Base-by-base conservation (phyloP, 2,329 filamentous ascomycete genomes). In the Diaporthe velutina region DNA sequence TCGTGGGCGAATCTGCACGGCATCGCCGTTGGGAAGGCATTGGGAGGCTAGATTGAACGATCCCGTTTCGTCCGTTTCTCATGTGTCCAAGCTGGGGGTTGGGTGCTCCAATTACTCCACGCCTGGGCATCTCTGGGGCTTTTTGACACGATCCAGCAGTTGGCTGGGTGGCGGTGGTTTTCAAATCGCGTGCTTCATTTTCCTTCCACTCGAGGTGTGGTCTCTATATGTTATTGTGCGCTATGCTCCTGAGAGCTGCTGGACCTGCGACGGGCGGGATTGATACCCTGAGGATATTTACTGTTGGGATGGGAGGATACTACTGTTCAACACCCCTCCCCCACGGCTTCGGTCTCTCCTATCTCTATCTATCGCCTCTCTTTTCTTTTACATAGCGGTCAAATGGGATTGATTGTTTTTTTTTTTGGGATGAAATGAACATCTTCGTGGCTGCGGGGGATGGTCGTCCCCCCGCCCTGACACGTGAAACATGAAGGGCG, bases 211-310 rank as follows among this genome's bases (percentile, higher is more conserved):
- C 17, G 7, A 28, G 54, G 7, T 54, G 13, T 73, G n/a, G n/a
- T 38, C 22, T 35, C 15, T 35, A 60, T 61, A 13, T 61, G n/a
- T 7, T 54, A 28, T 35, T 58, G 57, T 15, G 33, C n/a, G 35
- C 57, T 38, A 7, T 12, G 33, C 50, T 45, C 22, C 22, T 35
- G 55, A n/a, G 70, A 50, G n/a, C 55, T 42, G n/a, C 55, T 42
- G 70, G 25, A 40, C 25, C n/a, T 42, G n/a, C 40, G 57, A 66
- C 68, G 68, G 67, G 57, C 68, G 73, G 67, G 57, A 71, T 72
- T 74, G 73, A 74, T 74, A 74, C 73, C 73, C 73, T 71, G 54
- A 73, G 72, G 64, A 61, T 60, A 17, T 38, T 40, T 57, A 15
- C 10, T 54, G 28, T 38, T 35, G 22, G 50, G 50, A 6, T 45